phyloP scores from a whole-genome alignment of 192 early-diverging fungal species.

The Kickxella alabastrina region DNA sequence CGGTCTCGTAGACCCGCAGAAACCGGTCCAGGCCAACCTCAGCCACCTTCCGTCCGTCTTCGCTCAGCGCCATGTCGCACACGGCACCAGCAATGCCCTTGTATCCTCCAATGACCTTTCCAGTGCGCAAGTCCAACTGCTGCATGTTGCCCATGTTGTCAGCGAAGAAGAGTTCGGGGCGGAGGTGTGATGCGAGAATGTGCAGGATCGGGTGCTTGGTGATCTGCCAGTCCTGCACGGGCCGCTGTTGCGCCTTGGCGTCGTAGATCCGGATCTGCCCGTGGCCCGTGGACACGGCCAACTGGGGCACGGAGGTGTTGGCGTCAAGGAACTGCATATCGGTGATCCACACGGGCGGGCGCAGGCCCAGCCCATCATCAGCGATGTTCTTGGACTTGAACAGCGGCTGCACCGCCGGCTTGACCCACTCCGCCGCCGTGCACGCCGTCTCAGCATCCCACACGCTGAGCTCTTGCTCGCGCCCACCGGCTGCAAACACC shows the following conservation, averaged over 20 bases:
- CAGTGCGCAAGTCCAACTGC: conserved; percentile 59
- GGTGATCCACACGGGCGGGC: conserved; percentile 85
- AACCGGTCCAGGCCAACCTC: conserved; percentile 74
- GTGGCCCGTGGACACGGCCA: conserved; percentile 70
- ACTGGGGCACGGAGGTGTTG: conserved; percentile 19
- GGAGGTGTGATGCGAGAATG: conserved; percentile 41
- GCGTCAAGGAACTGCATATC: conserved; percentile 70
- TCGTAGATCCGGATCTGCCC: conserved; percentile 87
- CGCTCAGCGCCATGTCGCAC: conserved; percentile 54
- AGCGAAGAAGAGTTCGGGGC: conserved; percentile 61
- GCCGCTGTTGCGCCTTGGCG: conserved; percentile 61
- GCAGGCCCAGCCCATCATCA: conserved; percentile 75
- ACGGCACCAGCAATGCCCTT: conserved; percentile 55
- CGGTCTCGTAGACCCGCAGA: conserved; percentile 69
- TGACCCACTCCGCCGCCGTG: conserved; percentile 5
- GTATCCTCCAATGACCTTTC: conserved; percentile 55
- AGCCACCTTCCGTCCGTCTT: conserved; percentile 53
- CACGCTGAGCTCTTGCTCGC: conserved; percentile 77
- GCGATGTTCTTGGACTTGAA: conserved; percentile 85
- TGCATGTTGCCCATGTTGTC: conserved; percentile 60
- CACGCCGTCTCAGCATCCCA: conserved; percentile 53
- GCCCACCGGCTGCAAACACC: conserved; percentile 80
- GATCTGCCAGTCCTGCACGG: conserved; percentile 62
- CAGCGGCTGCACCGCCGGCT: conserved; percentile 42
- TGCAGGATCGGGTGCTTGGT: conserved; percentile 67